Evolutionary conservation across 805 yeast species (phyloP).

Genomic region (Saturnispora saitoi): DNA sequence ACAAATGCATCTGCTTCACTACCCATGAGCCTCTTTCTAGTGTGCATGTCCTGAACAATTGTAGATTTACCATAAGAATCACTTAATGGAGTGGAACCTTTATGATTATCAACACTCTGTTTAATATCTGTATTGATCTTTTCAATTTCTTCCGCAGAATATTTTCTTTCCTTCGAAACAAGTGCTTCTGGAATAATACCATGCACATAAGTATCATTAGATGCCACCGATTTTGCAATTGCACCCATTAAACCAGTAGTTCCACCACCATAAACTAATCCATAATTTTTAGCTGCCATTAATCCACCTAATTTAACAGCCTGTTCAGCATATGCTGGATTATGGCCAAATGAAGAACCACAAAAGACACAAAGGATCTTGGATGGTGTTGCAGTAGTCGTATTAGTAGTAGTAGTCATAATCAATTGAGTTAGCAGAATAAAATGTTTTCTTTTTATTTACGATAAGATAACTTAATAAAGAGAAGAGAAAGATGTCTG

Average conservation of each 20-base stretch:
- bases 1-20: conserved; percentile 68
- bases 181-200: conserved; percentile 85
- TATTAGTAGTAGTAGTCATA: background rate
- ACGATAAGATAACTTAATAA: too few species aligned
- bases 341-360: conserved; percentile 70
- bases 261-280: conserved; percentile 85
- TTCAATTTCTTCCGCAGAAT: conserved; percentile 28
- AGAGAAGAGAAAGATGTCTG: too few species aligned
- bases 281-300: conserved; percentile 55
- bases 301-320: conserved; percentile 55
- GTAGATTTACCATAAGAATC: conserved; percentile 68
- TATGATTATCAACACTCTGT: conserved; percentile 50
- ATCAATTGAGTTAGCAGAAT: background rate
- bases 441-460: too few species aligned
- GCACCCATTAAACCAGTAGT: conserved; percentile 79
- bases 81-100: conserved; percentile 57
- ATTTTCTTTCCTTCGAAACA: conserved; percentile 58
- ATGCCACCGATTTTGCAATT: conserved; percentile 55
- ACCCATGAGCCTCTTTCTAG: conserved; percentile 81
- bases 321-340: conserved; percentile 37
- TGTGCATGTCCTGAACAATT: conserved; percentile 82
- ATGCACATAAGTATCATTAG: conserved; percentile 59
- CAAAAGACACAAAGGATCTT: conserved; percentile 74
- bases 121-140: conserved; percentile 41
- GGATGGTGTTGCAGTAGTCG: conserved; percentile 10